Conservation (phyloP, 371 early-diverging fungal species). For the Mortierella sp. region DNA sequence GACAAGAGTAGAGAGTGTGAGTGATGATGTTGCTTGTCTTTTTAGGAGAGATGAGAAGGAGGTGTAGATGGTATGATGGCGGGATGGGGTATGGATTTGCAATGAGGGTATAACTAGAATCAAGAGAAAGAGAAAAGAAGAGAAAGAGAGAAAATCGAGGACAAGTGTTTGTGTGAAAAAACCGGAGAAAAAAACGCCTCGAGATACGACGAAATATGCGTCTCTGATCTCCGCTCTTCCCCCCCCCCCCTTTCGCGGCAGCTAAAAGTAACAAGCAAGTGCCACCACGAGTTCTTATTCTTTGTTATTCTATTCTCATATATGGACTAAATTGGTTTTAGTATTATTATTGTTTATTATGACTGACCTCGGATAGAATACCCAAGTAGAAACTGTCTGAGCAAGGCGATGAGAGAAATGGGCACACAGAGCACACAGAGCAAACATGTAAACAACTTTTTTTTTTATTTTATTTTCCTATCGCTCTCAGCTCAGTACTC, state of each 20-base stretch:
- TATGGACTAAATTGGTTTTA: neutral
- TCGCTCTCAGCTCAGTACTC: constrained; percentile 5
- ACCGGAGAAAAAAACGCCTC: constrained; percentile 23
- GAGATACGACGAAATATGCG: constrained; percentile 8
- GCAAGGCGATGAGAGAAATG: neutral
- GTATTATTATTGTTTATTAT: neutral
- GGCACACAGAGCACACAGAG: neutral
- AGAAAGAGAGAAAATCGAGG: constrained; percentile 1
- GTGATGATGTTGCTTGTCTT: neutral
- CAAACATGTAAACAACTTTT: neutral
- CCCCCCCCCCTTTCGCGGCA: neutral
- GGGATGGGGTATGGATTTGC: neutral
- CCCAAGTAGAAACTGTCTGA: neutral
- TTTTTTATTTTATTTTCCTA: constrained; percentile 15
- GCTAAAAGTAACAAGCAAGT: constrained; percentile 5
- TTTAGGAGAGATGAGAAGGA: neutral
- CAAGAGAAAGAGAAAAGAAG: neutral
- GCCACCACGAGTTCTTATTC: constrained; percentile 7
- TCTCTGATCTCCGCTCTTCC: neutral
- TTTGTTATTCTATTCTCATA: neutral
- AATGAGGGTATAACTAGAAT: too few species aligned
- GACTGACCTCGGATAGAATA: constrained; percentile 3
- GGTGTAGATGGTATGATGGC: neutral
- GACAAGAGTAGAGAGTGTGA: neutral
- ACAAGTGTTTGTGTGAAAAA: constrained; percentile 22